Conservation (phyloP, 2,329 filamentous ascomycete genomes). For the Biscogniauxia sp. region DNA sequence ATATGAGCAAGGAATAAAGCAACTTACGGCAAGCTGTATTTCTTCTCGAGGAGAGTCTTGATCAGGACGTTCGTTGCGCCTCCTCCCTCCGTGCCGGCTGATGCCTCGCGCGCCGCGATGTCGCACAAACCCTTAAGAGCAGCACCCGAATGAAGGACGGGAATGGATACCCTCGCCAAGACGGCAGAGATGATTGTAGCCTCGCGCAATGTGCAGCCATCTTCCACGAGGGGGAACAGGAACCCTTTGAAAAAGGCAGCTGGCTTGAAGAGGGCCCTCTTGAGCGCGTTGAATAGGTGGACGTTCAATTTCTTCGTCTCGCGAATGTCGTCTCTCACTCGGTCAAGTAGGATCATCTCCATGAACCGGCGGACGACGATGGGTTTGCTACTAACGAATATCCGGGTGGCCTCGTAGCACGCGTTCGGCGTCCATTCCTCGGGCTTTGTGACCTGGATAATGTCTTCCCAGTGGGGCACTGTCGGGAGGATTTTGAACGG, state of each 20-base stretch:
- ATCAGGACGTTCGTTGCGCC: slow-evolving; percentile 96
- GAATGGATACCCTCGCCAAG: slow-evolving; percentile 79
- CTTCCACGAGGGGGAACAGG: slow-evolving; percentile 82
- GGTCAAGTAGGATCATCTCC: slow-evolving; percentile 80
- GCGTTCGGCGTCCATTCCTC: slow-evolving; percentile 72
- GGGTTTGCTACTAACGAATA: slow-evolving; percentile 86
- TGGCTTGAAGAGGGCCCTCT: slow-evolving; percentile 56
- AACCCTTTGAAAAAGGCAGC: slow-evolving; percentile 96
- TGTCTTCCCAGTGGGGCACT: slow-evolving; percentile 86
- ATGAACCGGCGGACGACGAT: slow-evolving; percentile 80
- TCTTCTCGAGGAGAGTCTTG: slow-evolving; percentile 89
- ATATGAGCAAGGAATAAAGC: slow-evolving; percentile 25
- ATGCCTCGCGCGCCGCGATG: slow-evolving; percentile 87
- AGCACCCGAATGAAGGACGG: slow-evolving; percentile 87
- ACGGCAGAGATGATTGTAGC: slow-evolving; percentile 89
- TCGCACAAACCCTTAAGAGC: slow-evolving; percentile 91
- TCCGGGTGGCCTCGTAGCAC: slow-evolving; percentile 82
- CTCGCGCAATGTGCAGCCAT: slow-evolving; percentile 88
- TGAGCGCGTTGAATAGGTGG: slow-evolving; percentile 89
- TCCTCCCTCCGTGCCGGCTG: slow-evolving; percentile 73
- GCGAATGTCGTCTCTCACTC: slow-evolving; percentile 89
- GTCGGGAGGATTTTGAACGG: slow-evolving; percentile 96
- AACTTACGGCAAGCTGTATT: slow-evolving; percentile 94
- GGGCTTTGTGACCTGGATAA: slow-evolving; percentile 80
- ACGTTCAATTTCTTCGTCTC: slow-evolving; percentile 95